phyloP scores from a whole-genome alignment of 2,329 filamentous ascomycete genomes.

The Fusarium mundagurra region DNA sequence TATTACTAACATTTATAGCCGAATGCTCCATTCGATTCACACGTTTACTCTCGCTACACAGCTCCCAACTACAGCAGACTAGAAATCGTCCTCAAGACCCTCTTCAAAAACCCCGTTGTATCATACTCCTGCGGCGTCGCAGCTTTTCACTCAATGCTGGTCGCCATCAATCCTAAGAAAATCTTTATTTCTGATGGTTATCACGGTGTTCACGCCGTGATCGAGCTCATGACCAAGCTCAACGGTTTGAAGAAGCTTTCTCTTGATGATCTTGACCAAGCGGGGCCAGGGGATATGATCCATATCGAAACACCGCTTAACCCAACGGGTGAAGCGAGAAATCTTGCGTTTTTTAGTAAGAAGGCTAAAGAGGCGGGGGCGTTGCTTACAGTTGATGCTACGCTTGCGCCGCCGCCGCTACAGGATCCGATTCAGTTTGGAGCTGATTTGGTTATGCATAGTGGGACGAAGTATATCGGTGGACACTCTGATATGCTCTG shows the following conservation, averaged over 20 bases:
- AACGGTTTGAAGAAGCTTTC: conserved; percentile 77
- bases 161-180: conserved; percentile 81
- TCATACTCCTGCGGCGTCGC: conserved; percentile 87
- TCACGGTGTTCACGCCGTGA: conserved; percentile 91
- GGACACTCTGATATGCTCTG: conserved; percentile 94
- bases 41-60: conserved; percentile 85
- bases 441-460: conserved; percentile 90
- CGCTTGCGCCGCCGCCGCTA: conserved; percentile 89
- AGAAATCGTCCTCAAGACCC: conserved; percentile 80
- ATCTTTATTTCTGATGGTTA: conserved; percentile 88
- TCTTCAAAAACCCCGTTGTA: conserved; percentile 75
- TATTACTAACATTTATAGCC: conserved; percentile 55
- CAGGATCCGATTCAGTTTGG: conserved; percentile 85
- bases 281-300: conserved; percentile 75
- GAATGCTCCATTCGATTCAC: conserved; percentile 64
- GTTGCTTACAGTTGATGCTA: conserved; percentile 84
- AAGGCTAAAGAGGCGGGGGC: conserved; percentile 77
- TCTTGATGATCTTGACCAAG: conserved; percentile 73
- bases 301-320: conserved; percentile 95
- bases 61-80: conserved; percentile 84
- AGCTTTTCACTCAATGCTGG: conserved; percentile 86
- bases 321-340: conserved; percentile 82
- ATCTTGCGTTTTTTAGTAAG: conserved; percentile 76
- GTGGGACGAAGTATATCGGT: conserved; percentile 93
- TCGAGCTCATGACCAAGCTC: conserved; percentile 77